Percentiles rank a stretch among this genome's conserved stretches.
phyloP scores from a whole-genome alignment of 176 grass and related monocot genomes.

The Zoysia japonica region DNA sequence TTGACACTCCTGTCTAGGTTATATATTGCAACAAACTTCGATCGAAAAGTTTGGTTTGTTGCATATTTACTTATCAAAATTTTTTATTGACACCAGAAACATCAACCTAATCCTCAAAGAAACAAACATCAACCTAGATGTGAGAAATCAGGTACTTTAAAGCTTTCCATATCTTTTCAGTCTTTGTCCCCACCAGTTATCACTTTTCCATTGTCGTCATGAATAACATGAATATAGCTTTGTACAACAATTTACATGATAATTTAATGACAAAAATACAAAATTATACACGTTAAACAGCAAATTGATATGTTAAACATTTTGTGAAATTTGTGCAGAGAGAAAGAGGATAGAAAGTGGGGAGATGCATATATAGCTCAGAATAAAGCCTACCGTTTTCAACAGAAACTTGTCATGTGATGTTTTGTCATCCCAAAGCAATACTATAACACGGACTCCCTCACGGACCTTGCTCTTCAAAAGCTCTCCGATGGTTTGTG shows the following conservation, averaged over 20 bases:
- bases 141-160: background rate
- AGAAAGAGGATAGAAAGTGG: background rate
- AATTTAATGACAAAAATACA: background rate
- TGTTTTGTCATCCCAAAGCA: constrained; percentile 99
- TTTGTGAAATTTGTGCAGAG: background rate
- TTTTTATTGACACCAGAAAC: background rate
- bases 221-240: background rate
- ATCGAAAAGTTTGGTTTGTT: background rate
- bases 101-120: background rate
- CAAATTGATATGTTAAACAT: background rate
- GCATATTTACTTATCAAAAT: background rate
- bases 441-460: constrained; percentile 84
- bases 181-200: background rate
- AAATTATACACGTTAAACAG: background rate
- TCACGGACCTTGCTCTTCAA: constrained; percentile 83
- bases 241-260: background rate
- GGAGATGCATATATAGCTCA: background rate
- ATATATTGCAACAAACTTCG: background rate
- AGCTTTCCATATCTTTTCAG: background rate
- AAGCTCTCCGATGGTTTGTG: constrained; percentile 65
- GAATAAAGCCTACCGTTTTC: constrained; percentile 74
- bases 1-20: background rate
- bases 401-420: constrained; percentile 89
- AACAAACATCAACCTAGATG: background rate
- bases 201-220: background rate